A percentile compares a stretch with the other conserved stretches of the same genome.
These are phyloP conservation scores for Jaminaea rosea DNA, from an alignment of 1,284 basidiomycete genomes.

Conservation along the genomic window DNA sequence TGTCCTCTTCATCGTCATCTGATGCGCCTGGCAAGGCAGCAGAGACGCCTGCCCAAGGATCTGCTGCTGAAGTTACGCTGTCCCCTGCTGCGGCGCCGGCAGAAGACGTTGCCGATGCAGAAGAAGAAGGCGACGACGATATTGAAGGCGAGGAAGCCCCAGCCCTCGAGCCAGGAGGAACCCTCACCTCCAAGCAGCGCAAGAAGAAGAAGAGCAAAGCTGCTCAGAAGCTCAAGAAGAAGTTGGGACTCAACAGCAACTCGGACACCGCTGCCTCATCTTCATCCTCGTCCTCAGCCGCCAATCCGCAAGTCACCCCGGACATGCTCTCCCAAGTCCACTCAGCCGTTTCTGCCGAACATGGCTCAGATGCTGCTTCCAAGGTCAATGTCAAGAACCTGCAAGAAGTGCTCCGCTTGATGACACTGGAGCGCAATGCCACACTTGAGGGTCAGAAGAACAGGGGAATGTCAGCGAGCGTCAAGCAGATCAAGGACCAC, in stretches of 20 bases:
- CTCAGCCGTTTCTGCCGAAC: constrained; percentile 18
- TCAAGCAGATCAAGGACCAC: constrained; percentile 36
- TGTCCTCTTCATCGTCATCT: too few species aligned
- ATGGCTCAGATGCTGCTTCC: constrained; percentile 23
- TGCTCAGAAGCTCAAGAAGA: constrained; percentile 30
- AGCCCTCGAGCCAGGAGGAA: neutral
- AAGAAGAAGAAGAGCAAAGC: constrained; percentile 38
- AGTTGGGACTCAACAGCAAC: constrained; percentile 17
- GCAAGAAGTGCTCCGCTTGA: constrained; percentile 29
- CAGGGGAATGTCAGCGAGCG: constrained; percentile 8
- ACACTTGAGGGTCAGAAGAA: constrained; percentile 30
- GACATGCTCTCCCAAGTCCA: constrained; percentile 27
- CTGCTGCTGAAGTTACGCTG: too few species aligned
- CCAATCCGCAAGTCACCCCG: constrained; percentile 18
- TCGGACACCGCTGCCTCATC: neutral
- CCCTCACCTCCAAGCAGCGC: constrained; percentile 20
- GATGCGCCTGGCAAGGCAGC: too few species aligned
- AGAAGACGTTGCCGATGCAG: constrained; percentile 5
- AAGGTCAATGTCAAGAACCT: constrained; percentile 27
- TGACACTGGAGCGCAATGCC: constrained; percentile 32
- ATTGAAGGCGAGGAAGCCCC: constrained; percentile 8
- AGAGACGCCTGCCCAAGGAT: too few species aligned
- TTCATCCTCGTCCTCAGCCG: neutral
- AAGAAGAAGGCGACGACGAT: constrained; percentile 9
- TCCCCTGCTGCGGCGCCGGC: neutral